Base-by-base conservation (phyloP, 192 early-diverging fungal species). In the Coemansia aciculifera region DNA sequence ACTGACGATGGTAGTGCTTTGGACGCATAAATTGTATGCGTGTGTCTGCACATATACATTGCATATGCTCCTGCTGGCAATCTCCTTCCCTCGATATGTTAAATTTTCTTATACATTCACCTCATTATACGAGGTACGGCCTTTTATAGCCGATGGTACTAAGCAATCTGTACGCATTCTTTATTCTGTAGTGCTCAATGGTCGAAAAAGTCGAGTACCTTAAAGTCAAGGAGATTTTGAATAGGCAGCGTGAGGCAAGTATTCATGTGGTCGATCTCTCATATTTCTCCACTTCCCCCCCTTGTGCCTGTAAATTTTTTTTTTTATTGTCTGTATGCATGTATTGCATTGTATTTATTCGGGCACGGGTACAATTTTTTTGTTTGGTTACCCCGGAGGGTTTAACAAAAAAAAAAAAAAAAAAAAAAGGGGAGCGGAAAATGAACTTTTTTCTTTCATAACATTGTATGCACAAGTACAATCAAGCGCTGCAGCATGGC, bases 121-220 rank as follows among this genome's bases (percentile, higher is more conserved):
- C 32, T 59, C 32, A 12, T 17, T 15, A 17, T 11, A 27, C 24
- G 29, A 34, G 3, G 4, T 7, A 7, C 34, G 34, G 34, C 7
- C 0, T 34, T 34, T 7, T 11, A 19, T 17, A 15, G 5, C 13
- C 6, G 24, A 34, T 1, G 56, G n/a, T 6, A 36, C 56, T 59
- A 34, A 36, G 3, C 2, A 15, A 10, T 43, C 24, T 38, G 21
- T 10, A 27, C 64, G n/a, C 27, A 31, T 19, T 29, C 37, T 36
- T 21, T 60, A 9, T n/a, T 29, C 10, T 3, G 6, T 79, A 95
- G 91, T 97, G 95, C 83, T 89, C 93, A 3, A 92, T 95, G 86
- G 84, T 97, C 27, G 90, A 89, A n/a, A 92, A 88, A 77, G 91
- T 98, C 57, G 88, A 90, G 48, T 98, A 98, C 74, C 72, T 93